Evolutionary conservation across 495 filamentous ascomycete genomes (phyloP).

Genomic region (Penicillium ochrochloron): DNA sequence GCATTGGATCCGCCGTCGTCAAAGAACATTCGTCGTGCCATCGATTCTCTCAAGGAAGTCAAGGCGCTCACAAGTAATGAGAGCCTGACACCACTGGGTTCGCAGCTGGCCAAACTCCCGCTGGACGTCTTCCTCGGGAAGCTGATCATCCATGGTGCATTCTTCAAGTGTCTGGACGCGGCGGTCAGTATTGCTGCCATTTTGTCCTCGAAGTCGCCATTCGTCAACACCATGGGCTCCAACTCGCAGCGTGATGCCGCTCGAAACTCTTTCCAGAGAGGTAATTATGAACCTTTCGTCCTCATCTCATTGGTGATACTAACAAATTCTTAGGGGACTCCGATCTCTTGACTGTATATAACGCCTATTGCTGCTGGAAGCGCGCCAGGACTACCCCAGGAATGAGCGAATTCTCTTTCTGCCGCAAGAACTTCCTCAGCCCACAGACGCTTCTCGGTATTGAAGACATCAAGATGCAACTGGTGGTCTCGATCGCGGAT

Average conservation of each 20-base stretch:
- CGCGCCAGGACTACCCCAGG: conserved; percentile 68
- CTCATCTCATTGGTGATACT: conserved; percentile 12
- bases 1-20: conserved; percentile 88
- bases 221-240: conserved; percentile 81
- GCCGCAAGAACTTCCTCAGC: conserved; percentile 87
- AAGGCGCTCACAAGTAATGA: conserved; percentile 81
- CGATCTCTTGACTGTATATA: conserved; percentile 89
- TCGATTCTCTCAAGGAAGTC: conserved; percentile 91
- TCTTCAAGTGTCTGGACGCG: conserved; percentile 90
- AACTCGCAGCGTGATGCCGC: conserved; percentile 78
- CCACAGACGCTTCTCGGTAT: conserved; percentile 83
- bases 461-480: conserved; percentile 91
- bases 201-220: conserved; percentile 92
- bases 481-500: conserved; percentile 79
- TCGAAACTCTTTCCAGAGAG: conserved; percentile 74
- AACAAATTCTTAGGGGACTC: conserved; percentile 66
- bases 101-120: conserved; percentile 84
- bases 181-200: conserved; percentile 89
- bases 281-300: conserved; percentile 24
- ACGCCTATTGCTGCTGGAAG: conserved; percentile 89
- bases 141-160: conserved; percentile 77
- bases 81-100: conserved; percentile 83
- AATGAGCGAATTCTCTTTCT: conserved; percentile 80
- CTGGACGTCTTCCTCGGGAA: conserved; percentile 95
- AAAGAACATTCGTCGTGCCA: conserved; percentile 88